Percentiles rank a stretch among this genome's conserved stretches.
phyloP scores from a whole-genome alignment of 352 stramenopile genomes.

The Chrysophaeum taylorii region DNA sequence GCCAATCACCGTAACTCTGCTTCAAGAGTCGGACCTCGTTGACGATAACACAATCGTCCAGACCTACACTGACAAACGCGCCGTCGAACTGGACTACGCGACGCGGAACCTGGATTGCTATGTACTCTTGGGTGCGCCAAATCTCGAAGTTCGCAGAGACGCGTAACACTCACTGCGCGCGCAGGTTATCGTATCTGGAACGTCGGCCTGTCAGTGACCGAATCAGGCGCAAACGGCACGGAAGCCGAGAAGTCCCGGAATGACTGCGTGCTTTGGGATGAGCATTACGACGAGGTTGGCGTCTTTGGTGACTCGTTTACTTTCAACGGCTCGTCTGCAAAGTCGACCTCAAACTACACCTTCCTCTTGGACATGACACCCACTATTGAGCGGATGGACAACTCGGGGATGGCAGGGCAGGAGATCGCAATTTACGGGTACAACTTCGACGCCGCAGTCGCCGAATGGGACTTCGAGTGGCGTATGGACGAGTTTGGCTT shows the following conservation, averaged over 20 bases:
- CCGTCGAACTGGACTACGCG: not conserved
- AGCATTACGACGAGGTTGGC: not conserved
- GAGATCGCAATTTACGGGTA: constrained; percentile 5
- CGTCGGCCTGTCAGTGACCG: not conserved
- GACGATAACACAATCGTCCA: not conserved
- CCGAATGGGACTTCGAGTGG: constrained; percentile 12
- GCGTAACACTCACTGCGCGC: no score
- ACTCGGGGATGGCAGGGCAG: constrained; percentile 18
- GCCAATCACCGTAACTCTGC: not conserved
- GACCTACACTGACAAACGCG: not conserved
- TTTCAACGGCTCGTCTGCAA: not conserved
- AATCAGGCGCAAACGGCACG: not conserved
- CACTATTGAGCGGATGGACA: not conserved
- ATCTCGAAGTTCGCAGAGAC: no score
- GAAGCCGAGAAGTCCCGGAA: not conserved
- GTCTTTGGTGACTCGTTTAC: not conserved
- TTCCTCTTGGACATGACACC: not conserved
- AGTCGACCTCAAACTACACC: not conserved
- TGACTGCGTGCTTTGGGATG: not conserved
- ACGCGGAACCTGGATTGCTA: constrained; percentile 1
- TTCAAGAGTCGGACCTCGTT: not conserved
- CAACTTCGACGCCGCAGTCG: constrained; percentile 4
- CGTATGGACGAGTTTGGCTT: constrained; percentile 24
- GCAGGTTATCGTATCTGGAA: constrained; percentile 16
- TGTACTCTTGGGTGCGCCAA: not conserved